These are phyloP conservation scores for Neocucurbitaria cava DNA, from an alignment of 2,329 filamentous ascomycete species.

Conservation along the genomic window DNA sequence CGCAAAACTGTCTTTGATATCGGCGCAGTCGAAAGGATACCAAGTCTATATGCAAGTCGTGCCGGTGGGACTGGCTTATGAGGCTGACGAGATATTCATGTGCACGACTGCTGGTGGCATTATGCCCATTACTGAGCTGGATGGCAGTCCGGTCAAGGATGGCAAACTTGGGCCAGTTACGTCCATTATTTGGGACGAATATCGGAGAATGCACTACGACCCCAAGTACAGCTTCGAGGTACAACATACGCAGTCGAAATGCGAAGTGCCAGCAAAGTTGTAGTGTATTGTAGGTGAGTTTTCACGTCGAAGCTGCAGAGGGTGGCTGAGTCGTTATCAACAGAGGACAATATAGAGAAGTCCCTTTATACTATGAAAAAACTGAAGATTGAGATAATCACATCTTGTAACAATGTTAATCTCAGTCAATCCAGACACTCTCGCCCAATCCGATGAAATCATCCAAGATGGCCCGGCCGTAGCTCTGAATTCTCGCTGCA, in stretches of 20 bases:
- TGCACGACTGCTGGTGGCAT: constrained; percentile 62
- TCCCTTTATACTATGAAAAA: no score
- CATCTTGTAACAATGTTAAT: background rate
- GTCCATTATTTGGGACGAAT: constrained; percentile 58
- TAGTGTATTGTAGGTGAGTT: background rate
- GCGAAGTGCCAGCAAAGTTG: background rate
- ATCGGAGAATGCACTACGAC: constrained; percentile 59
- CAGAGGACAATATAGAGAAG: no score
- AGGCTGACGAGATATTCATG: constrained; percentile 60
- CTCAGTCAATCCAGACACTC: constrained; percentile 13
- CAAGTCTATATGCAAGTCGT: constrained; percentile 52
- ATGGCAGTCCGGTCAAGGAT: constrained; percentile 51
- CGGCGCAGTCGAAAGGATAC: constrained; percentile 42
- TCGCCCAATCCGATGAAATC: constrained; percentile 6
- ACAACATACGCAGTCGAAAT: constrained; percentile 23
- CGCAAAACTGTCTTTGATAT: constrained; percentile 58
- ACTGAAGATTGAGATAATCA: no score
- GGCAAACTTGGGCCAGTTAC: constrained; percentile 57
- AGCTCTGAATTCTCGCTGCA: constrained; percentile 9
- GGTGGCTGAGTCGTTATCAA: no score
- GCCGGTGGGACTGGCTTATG: constrained; percentile 52
- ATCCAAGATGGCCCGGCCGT: constrained; percentile 7
- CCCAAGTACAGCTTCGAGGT: constrained; percentile 45
- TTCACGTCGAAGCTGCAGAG: no score
- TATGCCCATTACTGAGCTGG: constrained; percentile 59